phyloP scores from a whole-genome alignment of 1,284 basidiomycete genomes.

The Boletus sp. region DNA sequence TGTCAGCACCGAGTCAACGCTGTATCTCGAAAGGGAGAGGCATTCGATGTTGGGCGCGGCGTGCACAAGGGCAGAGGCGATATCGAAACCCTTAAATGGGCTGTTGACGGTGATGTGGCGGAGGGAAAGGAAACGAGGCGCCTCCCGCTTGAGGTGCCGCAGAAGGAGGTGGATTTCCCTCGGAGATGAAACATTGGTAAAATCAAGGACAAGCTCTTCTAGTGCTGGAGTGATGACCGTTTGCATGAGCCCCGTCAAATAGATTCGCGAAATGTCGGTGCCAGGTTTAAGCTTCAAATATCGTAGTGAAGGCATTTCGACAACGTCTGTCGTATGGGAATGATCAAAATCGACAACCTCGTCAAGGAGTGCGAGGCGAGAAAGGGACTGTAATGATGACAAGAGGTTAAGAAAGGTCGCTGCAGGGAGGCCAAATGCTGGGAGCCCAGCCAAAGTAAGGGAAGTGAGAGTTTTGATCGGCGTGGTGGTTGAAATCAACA shows the following conservation, averaged over 20 bases:
- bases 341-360: constrained; percentile 31
- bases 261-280: constrained; percentile 29
- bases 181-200: constrained; percentile 23
- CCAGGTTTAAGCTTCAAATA: constrained; percentile 26
- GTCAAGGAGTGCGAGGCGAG: constrained; percentile 24
- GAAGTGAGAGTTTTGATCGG: constrained; percentile 21
- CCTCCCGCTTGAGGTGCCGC: constrained; percentile 28
- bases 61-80: constrained; percentile 23
- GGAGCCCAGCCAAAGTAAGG: constrained; percentile 25
- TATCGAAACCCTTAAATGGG: constrained; percentile 28
- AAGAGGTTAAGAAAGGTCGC: constrained; percentile 21
- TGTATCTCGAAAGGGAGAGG: constrained; percentile 30
- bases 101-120: constrained; percentile 20
- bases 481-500: constrained; percentile 19
- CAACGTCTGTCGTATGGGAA: background rate
- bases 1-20: constrained; percentile 21
- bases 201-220: constrained; percentile 27
- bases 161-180: constrained; percentile 31
- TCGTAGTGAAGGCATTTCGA: constrained; percentile 23
- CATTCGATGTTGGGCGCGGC: constrained; percentile 26
- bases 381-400: constrained; percentile 24
- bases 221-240: constrained; percentile 23
- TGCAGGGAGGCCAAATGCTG: constrained; percentile 23
- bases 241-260: constrained; percentile 27
- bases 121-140: constrained; percentile 26